Conservation (phyloP, 495 filamentous ascomycete species). For the Penicillium macrosclerotiorum region DNA sequence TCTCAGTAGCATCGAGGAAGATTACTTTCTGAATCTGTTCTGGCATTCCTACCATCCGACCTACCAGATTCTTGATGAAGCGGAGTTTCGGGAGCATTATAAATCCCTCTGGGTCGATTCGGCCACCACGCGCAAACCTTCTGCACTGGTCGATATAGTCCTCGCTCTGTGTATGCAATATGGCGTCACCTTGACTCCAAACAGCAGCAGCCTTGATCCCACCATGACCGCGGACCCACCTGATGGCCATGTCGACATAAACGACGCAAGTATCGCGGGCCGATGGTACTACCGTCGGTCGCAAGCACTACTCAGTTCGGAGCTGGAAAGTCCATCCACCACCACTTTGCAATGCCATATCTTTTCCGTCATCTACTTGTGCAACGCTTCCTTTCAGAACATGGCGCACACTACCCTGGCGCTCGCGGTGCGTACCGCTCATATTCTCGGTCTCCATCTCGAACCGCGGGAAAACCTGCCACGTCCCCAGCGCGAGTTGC, state of each 20-base stretch:
- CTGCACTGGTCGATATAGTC: slow-evolving; percentile 53
- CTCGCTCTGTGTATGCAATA: slow-evolving; percentile 56
- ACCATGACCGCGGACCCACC: not conserved
- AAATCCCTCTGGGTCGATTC: slow-evolving; percentile 40
- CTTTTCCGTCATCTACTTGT: slow-evolving; percentile 44
- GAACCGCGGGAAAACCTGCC: slow-evolving; percentile 42
- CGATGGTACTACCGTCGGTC: slow-evolving; percentile 45
- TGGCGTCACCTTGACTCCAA: slow-evolving; percentile 32
- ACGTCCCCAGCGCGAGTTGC: slow-evolving; percentile 35
- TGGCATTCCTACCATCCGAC: slow-evolving; percentile 47
- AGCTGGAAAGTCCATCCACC: slow-evolving; percentile 50
- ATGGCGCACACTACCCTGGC: slow-evolving; percentile 41
- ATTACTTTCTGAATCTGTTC: slow-evolving; percentile 46
- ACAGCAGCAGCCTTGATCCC: slow-evolving; percentile 20
- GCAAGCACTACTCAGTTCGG: slow-evolving; percentile 41
- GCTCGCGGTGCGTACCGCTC: slow-evolving; percentile 45
- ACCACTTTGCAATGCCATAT: slow-evolving; percentile 53
- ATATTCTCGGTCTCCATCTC: slow-evolving; percentile 51
- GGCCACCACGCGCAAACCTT: slow-evolving; percentile 38
- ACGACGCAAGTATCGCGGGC: slow-evolving; percentile 45
- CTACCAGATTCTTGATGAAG: slow-evolving; percentile 6
- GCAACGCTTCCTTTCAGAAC: slow-evolving; percentile 47
- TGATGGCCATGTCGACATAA: slow-evolving; percentile 10
- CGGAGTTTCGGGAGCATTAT: slow-evolving; percentile 4
- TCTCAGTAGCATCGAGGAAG: slow-evolving; percentile 33